Evolutionary conservation across 768 basidiomycete species (phyloP).

Genomic region (Plicaturopsis crispa): DNA sequence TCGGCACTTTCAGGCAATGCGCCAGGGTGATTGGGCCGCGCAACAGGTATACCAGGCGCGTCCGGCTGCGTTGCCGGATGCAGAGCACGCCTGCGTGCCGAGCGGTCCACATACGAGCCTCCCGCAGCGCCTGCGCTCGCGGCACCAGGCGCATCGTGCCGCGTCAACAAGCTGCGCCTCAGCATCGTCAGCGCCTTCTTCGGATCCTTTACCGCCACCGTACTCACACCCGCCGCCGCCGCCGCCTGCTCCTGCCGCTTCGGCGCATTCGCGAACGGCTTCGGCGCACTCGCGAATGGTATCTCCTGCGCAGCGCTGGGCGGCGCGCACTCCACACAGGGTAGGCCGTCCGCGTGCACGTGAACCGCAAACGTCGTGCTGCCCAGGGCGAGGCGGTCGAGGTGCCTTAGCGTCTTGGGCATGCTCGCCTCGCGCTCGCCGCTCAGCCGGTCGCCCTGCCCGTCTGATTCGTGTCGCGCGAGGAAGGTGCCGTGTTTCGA

Average conservation of each 20-base stretch:
- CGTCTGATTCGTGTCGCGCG: slow-evolving; percentile 16
- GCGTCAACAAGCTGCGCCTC: slow-evolving; percentile 54
- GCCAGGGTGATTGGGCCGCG: slow-evolving; percentile 2
- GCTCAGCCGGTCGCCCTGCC: slow-evolving; percentile 48
- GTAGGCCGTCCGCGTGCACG: slow-evolving; percentile 52
- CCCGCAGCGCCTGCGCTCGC: slow-evolving; percentile 5
- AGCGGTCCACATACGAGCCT: slow-evolving; percentile 54
- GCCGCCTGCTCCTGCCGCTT: slow-evolving; percentile 15
- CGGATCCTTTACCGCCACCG: slow-evolving; percentile 33
- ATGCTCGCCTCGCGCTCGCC: slow-evolving; percentile 60
- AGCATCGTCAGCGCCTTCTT: slow-evolving; percentile 62
- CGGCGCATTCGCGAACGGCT: slow-evolving; percentile 7
- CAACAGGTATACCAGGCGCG: slow-evolving; percentile 38
- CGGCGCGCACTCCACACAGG: slow-evolving; percentile 56
- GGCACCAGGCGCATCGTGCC: slow-evolving; percentile 23
- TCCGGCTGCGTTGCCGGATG: slow-evolving; percentile 44
- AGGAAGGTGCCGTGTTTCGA: slow-evolving; percentile 80
- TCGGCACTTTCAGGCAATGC: not conserved
- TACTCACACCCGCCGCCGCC: slow-evolving; percentile 1
- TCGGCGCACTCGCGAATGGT: slow-evolving; percentile 19
- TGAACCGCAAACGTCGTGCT: slow-evolving; percentile 66
- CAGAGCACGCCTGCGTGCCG: slow-evolving; percentile 60
- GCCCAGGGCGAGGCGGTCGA: slow-evolving; percentile 61
- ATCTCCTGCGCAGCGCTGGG: slow-evolving; percentile 48
- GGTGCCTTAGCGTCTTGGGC: slow-evolving; percentile 54